phyloP scores from a whole-genome alignment of 345 rosid genomes.

The Salix suchowensis region DNA sequence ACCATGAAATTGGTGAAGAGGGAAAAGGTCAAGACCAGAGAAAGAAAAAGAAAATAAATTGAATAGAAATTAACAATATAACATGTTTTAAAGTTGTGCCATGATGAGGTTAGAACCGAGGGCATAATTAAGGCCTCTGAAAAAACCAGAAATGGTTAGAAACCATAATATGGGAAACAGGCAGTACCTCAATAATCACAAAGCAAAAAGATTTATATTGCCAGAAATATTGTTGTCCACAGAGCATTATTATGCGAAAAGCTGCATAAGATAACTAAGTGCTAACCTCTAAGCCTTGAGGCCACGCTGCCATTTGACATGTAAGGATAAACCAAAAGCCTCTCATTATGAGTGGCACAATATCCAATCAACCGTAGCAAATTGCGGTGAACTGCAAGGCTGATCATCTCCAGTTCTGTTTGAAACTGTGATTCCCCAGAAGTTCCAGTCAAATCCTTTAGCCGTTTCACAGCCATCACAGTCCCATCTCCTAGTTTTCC shows the following conservation, averaged over 20 bases:
- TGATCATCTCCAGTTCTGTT: slow-evolving; percentile 92
- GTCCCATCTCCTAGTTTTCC: slow-evolving; percentile 78
- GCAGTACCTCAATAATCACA: neutral
- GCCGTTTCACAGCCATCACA: slow-evolving; percentile 73
- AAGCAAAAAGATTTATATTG: neutral
- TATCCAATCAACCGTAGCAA: slow-evolving; percentile 76
- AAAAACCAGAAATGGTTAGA: neutral
- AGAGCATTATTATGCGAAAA: neutral
- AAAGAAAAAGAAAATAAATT: neutral
- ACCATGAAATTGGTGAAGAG: neutral
- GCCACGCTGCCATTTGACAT: slow-evolving; percentile 98
- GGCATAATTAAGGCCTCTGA: neutral
- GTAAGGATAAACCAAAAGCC: slow-evolving; percentile 87
- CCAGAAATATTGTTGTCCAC: slow-evolving; percentile 1
- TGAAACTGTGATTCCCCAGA: slow-evolving; percentile 83
- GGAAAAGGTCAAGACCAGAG: neutral
- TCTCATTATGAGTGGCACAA: slow-evolving; percentile 66
- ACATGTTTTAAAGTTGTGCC: neutral
- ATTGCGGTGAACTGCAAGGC: slow-evolving; percentile 89
- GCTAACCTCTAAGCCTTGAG: slow-evolving; percentile 81
- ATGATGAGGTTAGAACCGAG: neutral
- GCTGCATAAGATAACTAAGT: slow-evolving; percentile 1
- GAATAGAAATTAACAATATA: neutral
- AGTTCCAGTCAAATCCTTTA: slow-evolving; percentile 69
- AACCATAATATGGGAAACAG: neutral